phyloP scores from a whole-genome alignment of 2,329 filamentous ascomycete species.

The Emergomyces orientalis region DNA sequence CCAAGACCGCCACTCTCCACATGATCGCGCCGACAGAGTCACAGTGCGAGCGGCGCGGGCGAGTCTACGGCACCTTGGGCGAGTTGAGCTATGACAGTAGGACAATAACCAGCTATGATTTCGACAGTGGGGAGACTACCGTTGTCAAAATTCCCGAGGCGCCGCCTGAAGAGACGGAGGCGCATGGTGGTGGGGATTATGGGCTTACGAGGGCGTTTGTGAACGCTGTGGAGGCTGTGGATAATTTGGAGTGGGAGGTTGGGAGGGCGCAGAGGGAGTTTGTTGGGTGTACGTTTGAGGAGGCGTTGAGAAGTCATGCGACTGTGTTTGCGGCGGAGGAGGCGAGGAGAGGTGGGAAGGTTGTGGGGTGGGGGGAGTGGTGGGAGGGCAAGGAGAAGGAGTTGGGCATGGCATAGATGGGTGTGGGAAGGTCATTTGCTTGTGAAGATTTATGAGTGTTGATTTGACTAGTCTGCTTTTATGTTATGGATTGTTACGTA shows the following conservation, averaged over 20 bases:
- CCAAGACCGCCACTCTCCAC: slow-evolving; percentile 83
- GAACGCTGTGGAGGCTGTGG: slow-evolving; percentile 68
- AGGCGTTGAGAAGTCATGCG: slow-evolving; percentile 80
- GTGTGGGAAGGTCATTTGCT: not conserved
- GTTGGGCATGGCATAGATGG: not conserved
- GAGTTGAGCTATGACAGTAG: slow-evolving; percentile 78
- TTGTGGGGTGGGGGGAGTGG: slow-evolving; percentile 69
- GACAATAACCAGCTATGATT: slow-evolving; percentile 65
- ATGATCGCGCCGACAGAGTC: slow-evolving; percentile 87
- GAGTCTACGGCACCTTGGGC: slow-evolving; percentile 76
- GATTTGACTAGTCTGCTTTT: not conserved
- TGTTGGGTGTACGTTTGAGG: slow-evolving; percentile 76
- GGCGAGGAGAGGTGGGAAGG: slow-evolving; percentile 58
- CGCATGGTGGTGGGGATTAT: slow-evolving; percentile 68
- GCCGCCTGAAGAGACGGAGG: slow-evolving; percentile 45
- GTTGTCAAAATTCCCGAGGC: slow-evolving; percentile 52
- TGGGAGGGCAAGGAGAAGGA: slow-evolving; percentile 51
- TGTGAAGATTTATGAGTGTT: not conserved
- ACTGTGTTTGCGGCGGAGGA: slow-evolving; percentile 93
- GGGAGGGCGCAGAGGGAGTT: slow-evolving; percentile 62
- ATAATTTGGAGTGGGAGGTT: slow-evolving; percentile 58
- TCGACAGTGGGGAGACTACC: slow-evolving; percentile 47
- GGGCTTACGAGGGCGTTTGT: slow-evolving; percentile 78
- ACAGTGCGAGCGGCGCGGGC: slow-evolving; percentile 74
- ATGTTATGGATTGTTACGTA: not conserved